Percentiles rank a stretch among this genome's conserved stretches.
Evolutionary conservation across 2,329 filamentous ascomycete species (phyloP).

Genomic region (Alternaria incomplexa): DNA sequence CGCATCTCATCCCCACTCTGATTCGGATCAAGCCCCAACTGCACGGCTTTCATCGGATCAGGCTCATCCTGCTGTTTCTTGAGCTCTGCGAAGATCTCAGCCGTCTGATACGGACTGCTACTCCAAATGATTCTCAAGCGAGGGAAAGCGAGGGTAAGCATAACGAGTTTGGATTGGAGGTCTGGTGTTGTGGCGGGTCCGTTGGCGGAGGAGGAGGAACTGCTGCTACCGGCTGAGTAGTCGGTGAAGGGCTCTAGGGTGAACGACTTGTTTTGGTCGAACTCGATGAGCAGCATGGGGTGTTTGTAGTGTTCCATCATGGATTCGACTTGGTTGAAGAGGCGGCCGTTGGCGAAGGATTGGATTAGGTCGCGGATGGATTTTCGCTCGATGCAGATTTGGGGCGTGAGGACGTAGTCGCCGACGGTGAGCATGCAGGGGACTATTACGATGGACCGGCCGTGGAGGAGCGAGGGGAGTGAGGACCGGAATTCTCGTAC

Average conservation of each 20-base stretch:
- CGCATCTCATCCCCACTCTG: slow-evolving; percentile 63
- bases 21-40: slow-evolving; percentile 74
- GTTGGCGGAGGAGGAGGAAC: background rate
- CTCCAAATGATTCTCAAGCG: slow-evolving; percentile 86
- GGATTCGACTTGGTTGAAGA: slow-evolving; percentile 89
- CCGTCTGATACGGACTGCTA: slow-evolving; percentile 92
- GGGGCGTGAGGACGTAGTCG: slow-evolving; percentile 91
- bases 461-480: slow-evolving; percentile 88
- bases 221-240: slow-evolving; percentile 29
- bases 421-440: slow-evolving; percentile 96
- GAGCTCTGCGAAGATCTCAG: slow-evolving; percentile 92
- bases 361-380: slow-evolving; percentile 88
- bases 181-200: slow-evolving; percentile 71
- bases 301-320: slow-evolving; percentile 94
- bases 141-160: slow-evolving; percentile 91
- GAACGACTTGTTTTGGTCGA: slow-evolving; percentile 96
- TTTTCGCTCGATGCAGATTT: slow-evolving; percentile 94
- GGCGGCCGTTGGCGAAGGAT: slow-evolving; percentile 87
- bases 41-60: slow-evolving; percentile 85
- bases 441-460: slow-evolving; percentile 83
- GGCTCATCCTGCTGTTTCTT: slow-evolving; percentile 91
- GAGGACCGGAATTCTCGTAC: slow-evolving; percentile 95
- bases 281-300: slow-evolving; percentile 94
- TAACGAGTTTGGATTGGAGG: slow-evolving; percentile 87
- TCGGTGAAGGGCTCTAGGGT: slow-evolving; percentile 72